Conservation (phyloP, 768 basidiomycete species). For the Suillus alpinus region DNA sequence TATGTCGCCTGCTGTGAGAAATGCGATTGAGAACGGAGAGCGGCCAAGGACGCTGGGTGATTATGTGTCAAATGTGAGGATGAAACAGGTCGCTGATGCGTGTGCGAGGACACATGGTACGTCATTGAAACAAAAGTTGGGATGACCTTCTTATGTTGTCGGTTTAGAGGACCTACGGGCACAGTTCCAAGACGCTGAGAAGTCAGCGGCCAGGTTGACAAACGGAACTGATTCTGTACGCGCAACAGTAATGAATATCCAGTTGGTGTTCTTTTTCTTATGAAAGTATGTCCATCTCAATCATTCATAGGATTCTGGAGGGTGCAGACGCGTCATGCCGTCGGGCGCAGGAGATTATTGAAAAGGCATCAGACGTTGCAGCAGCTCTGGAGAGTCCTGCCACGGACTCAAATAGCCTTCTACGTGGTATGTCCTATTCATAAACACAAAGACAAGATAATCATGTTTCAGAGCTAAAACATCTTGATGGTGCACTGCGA, state of each 20-base stretch:
- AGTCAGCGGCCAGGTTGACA: conserved; percentile 49
- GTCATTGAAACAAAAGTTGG: conserved; percentile 17
- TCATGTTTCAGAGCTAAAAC: conserved; percentile 51
- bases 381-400: conserved; percentile 54
- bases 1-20: conserved; percentile 61
- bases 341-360: conserved; percentile 58
- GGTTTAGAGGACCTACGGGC: conserved; percentile 53
- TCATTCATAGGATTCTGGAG: conserved; percentile 47
- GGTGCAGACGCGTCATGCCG: conserved; percentile 55
- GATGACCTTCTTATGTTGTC: background rate
- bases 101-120: conserved; percentile 69
- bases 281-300: background rate
- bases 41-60: conserved; percentile 70
- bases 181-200: conserved; percentile 54
- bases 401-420: conserved; percentile 45
- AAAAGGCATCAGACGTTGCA: conserved; percentile 51
- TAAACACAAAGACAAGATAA: conserved; percentile 1
- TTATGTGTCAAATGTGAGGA: conserved; percentile 76
- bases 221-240: conserved; percentile 62
- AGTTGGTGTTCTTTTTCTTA: background rate
- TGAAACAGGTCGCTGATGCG: conserved; percentile 75
- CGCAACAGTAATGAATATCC: conserved; percentile 38
- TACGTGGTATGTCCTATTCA: conserved; percentile 44
- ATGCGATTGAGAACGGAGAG: conserved; percentile 70
- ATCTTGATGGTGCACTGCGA: conserved; percentile 59